phyloP scores from a whole-genome alignment of 192 early-diverging fungal genomes.

The Coemansia furcata region DNA sequence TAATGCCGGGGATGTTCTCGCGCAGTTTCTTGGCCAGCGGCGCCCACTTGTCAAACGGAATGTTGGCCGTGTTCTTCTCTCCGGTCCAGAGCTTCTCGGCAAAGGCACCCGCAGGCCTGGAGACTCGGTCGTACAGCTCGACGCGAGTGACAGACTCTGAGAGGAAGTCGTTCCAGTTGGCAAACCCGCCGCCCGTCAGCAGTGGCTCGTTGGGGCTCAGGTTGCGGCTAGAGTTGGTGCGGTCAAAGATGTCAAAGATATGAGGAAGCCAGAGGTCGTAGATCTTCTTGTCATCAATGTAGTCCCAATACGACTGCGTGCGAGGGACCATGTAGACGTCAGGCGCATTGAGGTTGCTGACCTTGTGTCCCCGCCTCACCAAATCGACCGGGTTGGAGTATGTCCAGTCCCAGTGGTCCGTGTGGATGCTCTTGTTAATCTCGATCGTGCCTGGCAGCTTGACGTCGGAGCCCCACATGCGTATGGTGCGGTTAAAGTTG shows the following conservation, averaged over 20 bases:
- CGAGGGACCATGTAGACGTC: conserved; percentile 49
- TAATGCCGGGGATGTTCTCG: conserved; percentile 48
- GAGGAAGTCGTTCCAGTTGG: conserved; percentile 51
- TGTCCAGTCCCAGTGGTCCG: conserved; percentile 31
- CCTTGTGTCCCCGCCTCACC: conserved; percentile 38
- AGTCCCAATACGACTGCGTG: conserved; percentile 35
- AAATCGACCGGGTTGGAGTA: conserved; percentile 33
- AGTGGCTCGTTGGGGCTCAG: conserved; percentile 29
- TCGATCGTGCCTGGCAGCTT: conserved; percentile 43
- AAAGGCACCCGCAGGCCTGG: conserved; percentile 38
- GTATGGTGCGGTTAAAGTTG: conserved; percentile 42
- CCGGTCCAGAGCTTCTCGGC: conserved; percentile 53
- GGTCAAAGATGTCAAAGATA: conserved; percentile 45
- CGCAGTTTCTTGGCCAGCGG: conserved; percentile 50
- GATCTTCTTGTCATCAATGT: conserved; percentile 34
- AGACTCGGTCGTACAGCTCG: conserved; percentile 45
- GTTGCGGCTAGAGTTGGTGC: conserved; percentile 41
- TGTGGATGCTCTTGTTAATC: conserved; percentile 39
- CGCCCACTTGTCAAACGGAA: conserved; percentile 40
- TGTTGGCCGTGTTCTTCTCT: conserved; percentile 30
- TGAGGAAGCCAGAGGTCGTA: conserved; percentile 50
- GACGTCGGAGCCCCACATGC: conserved; percentile 53
- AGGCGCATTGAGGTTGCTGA: conserved; percentile 47
- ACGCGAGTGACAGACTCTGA: conserved; percentile 46
- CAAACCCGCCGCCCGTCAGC: conserved; percentile 45